These are phyloP conservation scores for Lactarius hengduanensis DNA, from an alignment of 768 basidiomycete species.

Conservation along the genomic window DNA sequence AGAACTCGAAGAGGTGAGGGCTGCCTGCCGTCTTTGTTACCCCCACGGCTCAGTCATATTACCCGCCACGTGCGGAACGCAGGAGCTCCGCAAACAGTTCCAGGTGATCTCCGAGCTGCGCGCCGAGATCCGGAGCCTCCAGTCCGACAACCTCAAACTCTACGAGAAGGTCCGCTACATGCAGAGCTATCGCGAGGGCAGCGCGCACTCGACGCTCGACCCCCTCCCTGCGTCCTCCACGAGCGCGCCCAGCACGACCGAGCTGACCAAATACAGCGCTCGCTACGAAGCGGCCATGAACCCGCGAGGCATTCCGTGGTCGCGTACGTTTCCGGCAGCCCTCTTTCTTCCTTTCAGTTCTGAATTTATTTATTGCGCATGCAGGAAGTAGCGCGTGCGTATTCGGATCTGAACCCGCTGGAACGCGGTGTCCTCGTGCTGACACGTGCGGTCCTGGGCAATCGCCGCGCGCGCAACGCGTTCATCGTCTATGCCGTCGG, in stretches of 20 bases:
- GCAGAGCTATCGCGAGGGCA: constrained; percentile 90
- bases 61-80: neutral
- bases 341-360: neutral
- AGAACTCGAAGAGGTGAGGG: constrained; percentile 85
- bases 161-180: constrained; percentile 99
- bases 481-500: constrained; percentile 86
- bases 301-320: constrained; percentile 92
- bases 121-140: constrained; percentile 85
- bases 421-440: constrained; percentile 85
- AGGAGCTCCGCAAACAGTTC: constrained; percentile 96
- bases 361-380: too few species aligned
- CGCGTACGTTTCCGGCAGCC: constrained; percentile 55
- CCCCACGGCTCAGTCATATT: constrained; percentile 3
- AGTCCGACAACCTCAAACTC: constrained; percentile 93
- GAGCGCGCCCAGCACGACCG: constrained; percentile 49
- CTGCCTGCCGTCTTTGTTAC: neutral
- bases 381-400: constrained; percentile 94
- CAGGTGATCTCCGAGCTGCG: constrained; percentile 93
- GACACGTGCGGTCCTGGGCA: constrained; percentile 83
- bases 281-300: constrained; percentile 98
- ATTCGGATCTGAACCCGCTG: constrained; percentile 85
- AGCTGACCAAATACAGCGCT: constrained; percentile 85
- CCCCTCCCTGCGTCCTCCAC: constrained; percentile 49
- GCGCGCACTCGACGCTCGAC: constrained; percentile 62
- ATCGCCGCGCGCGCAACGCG: constrained; percentile 82